Percentiles rank a stretch among this genome's conserved stretches.
phyloP scores from a whole-genome alignment of 2,329 filamentous ascomycete species.

The Helotiales sp. region DNA sequence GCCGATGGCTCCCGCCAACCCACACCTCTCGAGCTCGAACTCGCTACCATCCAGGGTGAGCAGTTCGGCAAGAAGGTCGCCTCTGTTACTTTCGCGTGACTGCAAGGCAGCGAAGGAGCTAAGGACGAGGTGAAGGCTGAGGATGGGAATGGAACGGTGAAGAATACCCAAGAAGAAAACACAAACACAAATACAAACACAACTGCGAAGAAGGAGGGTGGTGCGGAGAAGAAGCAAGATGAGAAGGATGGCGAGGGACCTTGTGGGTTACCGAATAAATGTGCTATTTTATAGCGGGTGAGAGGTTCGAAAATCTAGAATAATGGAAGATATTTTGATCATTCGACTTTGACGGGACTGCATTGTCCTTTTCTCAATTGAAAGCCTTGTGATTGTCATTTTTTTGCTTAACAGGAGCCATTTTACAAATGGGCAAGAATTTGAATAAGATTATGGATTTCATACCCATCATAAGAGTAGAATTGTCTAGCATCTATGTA shows the following conservation, averaged over 20 bases:
- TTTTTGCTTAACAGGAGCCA: too few relatives aligned
- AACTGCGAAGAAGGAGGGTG: conserved; percentile 30
- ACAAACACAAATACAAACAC: conserved; percentile 16
- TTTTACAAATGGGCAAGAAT: too few relatives aligned
- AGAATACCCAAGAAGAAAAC: conserved; percentile 28
- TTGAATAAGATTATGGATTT: neutral
- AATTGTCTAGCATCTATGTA: neutral
- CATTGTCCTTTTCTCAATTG: neutral
- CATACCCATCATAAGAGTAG: neutral
- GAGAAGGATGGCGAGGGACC: conserved; percentile 64
- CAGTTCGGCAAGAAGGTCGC: conserved; percentile 77
- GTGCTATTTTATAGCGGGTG: conserved; percentile 57
- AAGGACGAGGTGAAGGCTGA: conserved; percentile 24
- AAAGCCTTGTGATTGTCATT: neutral
- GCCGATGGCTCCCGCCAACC: conserved; percentile 86
- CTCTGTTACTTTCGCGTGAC: conserved; percentile 77
- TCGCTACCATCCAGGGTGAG: conserved; percentile 85
- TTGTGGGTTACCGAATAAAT: conserved; percentile 79
- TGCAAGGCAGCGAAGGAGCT: conserved; percentile 62
- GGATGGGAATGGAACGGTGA: conserved; percentile 35
- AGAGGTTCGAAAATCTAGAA: neutral
- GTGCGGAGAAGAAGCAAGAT: conserved; percentile 45
- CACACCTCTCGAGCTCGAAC: conserved; percentile 71
- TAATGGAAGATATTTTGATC: neutral
- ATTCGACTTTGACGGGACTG: neutral